Evolutionary conservation across 345 rosid species (phyloP).

Genomic region (Aethionema arabicum): DNA sequence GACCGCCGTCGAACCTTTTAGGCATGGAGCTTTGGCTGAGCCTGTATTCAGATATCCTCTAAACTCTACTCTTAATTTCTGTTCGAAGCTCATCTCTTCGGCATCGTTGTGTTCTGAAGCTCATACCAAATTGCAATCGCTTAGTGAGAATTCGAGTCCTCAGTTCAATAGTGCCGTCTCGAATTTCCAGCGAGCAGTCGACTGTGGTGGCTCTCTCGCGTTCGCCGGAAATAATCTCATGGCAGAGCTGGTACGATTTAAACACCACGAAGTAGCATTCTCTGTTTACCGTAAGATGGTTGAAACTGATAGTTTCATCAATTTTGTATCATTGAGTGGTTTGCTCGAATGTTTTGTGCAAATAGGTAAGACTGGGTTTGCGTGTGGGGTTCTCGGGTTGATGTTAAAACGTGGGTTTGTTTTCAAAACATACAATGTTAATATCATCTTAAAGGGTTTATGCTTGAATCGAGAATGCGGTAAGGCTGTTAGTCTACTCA

Average conservation of each 20-base stretch:
- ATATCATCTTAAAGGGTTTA: no score
- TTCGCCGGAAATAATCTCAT: not conserved
- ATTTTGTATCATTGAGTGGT: slow-evolving; percentile 44
- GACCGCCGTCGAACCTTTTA: not conserved
- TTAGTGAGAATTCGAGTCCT: slow-evolving; percentile 39
- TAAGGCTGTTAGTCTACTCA: no score
- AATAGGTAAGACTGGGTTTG: no score
- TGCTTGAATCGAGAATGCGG: no score
- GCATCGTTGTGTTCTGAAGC: slow-evolving; percentile 21
- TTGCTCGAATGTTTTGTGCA: slow-evolving; percentile 30
- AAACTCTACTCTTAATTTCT: not conserved
- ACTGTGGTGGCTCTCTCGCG: slow-evolving; percentile 37
- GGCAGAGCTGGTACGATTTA: slow-evolving; percentile 5
- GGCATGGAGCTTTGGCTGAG: not conserved
- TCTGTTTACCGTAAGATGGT: slow-evolving; percentile 44
- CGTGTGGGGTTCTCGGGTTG: no score
- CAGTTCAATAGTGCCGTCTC: slow-evolving; percentile 36
- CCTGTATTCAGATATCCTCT: not conserved
- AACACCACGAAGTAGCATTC: slow-evolving; percentile 40
- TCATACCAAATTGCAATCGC: slow-evolving; percentile 36
- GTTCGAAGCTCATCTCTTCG: no score
- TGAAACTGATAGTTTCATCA: slow-evolving; percentile 28
- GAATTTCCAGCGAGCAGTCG: slow-evolving; percentile 35
- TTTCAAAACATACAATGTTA: no score
- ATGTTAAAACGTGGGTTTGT: no score